These are phyloP conservation scores for Priceomyces fermenticarens DNA, from an alignment of 805 yeast genomes.

Conservation along the genomic window DNA sequence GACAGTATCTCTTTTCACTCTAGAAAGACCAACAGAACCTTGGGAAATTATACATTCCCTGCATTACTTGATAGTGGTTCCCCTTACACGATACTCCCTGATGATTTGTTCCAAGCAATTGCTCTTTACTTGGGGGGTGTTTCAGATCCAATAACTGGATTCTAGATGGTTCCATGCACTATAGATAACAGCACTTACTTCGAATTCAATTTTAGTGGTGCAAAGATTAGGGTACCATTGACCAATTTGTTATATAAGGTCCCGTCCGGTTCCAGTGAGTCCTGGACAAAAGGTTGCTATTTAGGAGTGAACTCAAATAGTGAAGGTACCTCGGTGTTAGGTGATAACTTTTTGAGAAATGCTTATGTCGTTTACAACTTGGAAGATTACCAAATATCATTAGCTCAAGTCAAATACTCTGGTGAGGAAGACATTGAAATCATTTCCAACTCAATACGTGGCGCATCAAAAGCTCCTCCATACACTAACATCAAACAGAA, in stretches of 20 bases:
- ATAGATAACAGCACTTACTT: constrained; percentile 20
- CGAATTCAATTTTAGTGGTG: constrained; percentile 57
- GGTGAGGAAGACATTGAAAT: constrained; percentile 42
- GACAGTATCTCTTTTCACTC: constrained; percentile 28
- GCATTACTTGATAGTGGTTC: constrained; percentile 36
- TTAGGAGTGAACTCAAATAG: constrained; percentile 24
- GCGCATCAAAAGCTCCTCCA: constrained; percentile 45
- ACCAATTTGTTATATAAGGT: constrained; percentile 18
- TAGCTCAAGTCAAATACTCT: constrained; percentile 39
- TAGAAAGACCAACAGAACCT: constrained; percentile 7
- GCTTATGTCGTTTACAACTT: constrained; percentile 68
- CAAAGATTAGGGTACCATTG: constrained; percentile 49
- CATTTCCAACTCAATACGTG: constrained; percentile 47
- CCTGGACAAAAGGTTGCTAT: constrained; percentile 13
- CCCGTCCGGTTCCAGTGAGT: neutral
- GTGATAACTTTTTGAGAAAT: constrained; percentile 62
- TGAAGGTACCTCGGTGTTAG: constrained; percentile 41
- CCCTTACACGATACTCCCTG: constrained; percentile 43
- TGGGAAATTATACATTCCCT: constrained; percentile 15
- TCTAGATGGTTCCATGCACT: constrained; percentile 46
- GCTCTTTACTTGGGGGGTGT: constrained; percentile 39
- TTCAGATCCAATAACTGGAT: constrained; percentile 39
- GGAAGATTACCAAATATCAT: constrained; percentile 52
- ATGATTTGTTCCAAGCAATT: constrained; percentile 25
- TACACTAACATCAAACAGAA: constrained; percentile 37